Conservation (phyloP, 2,329 filamentous ascomycete genomes). For the Metarhizium humberi region DNA sequence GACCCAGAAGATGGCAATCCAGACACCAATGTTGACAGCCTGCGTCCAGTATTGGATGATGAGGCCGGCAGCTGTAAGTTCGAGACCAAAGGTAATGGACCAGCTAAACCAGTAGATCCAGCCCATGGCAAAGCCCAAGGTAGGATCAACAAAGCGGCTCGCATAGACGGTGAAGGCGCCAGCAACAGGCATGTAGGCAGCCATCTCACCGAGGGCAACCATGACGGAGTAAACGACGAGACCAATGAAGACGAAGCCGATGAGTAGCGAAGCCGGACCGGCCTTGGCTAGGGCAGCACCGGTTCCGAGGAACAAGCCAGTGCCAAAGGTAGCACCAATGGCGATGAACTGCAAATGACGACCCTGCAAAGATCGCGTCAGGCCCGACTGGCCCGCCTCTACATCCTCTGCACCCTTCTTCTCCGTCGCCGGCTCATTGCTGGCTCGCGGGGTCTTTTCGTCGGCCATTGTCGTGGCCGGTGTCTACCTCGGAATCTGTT, state of each 20-base stretch:
- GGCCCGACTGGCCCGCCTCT: conserved; percentile 24
- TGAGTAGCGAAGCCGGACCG: conserved; percentile 56
- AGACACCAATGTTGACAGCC: conserved; percentile 56
- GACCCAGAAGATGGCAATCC: conserved; percentile 65
- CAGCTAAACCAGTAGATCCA: conserved; percentile 81
- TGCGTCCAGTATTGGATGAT: conserved; percentile 69
- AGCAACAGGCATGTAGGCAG: conserved; percentile 66
- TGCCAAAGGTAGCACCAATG: conserved; percentile 58
- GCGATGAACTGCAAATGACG: conserved; percentile 42
- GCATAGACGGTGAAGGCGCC: conserved; percentile 72
- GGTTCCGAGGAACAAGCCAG: conserved; percentile 62
- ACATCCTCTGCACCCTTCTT: conserved; percentile 16
- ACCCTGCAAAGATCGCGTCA: conserved; percentile 26
- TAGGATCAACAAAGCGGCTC: conserved; percentile 63
- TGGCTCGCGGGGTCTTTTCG: conserved; percentile 5
- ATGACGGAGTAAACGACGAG: conserved; percentile 69
- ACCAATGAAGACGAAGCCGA: conserved; percentile 62
- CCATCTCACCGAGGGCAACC: conserved; percentile 62
- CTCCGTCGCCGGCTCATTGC: conserved; percentile 2
- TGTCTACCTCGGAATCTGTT: too few species aligned
- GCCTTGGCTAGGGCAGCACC: conserved; percentile 52
- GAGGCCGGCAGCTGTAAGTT: conserved; percentile 62
- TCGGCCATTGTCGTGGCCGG: background rate
- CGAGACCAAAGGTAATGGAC: conserved; percentile 63
- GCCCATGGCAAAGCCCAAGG: conserved; percentile 67